phyloP scores from a whole-genome alignment of 495 filamentous ascomycete genomes.

The Clohesyomyces aquaticus region DNA sequence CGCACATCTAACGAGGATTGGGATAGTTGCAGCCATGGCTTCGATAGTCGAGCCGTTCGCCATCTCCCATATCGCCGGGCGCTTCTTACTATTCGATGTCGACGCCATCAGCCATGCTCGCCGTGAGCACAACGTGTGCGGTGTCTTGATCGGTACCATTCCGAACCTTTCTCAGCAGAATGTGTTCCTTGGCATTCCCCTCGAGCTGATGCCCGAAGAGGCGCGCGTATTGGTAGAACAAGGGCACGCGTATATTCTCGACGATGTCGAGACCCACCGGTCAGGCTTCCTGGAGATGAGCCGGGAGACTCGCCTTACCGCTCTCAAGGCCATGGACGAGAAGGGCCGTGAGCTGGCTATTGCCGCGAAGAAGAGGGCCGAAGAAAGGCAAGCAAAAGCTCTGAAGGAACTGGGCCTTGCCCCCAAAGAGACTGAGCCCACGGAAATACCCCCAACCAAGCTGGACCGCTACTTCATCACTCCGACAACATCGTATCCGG shows the following conservation, averaged over 20 bases:
- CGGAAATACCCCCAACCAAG: not conserved
- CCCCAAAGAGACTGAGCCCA: no score
- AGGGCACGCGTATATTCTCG: conserved; percentile 74
- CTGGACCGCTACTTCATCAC: conserved; percentile 55
- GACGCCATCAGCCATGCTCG: conserved; percentile 78
- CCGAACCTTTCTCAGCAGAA: conserved; percentile 94
- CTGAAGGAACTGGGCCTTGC: no score
- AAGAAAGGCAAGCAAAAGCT: conserved; percentile 38
- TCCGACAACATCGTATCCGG: conserved; percentile 63
- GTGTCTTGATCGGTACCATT: conserved; percentile 82
- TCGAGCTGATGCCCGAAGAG: conserved; percentile 91
- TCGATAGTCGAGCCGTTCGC: conserved; percentile 62
- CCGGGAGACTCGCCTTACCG: conserved; percentile 55
- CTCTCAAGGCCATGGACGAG: conserved; percentile 38
- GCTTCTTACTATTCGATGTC: conserved; percentile 88
- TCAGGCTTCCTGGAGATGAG: conserved; percentile 60
- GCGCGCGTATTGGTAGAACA: conserved; percentile 80
- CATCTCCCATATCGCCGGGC: conserved; percentile 78
- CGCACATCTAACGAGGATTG: not conserved
- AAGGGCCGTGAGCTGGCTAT: conserved; percentile 54
- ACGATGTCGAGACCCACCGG: conserved; percentile 71
- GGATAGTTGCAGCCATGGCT: conserved; percentile 1
- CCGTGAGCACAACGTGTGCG: conserved; percentile 80
- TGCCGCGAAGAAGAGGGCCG: conserved; percentile 50
- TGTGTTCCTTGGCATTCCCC: conserved; percentile 83